Base-by-base conservation (phyloP, 2,329 filamentous ascomycete species). In the Calonectria fujianensis region DNA sequence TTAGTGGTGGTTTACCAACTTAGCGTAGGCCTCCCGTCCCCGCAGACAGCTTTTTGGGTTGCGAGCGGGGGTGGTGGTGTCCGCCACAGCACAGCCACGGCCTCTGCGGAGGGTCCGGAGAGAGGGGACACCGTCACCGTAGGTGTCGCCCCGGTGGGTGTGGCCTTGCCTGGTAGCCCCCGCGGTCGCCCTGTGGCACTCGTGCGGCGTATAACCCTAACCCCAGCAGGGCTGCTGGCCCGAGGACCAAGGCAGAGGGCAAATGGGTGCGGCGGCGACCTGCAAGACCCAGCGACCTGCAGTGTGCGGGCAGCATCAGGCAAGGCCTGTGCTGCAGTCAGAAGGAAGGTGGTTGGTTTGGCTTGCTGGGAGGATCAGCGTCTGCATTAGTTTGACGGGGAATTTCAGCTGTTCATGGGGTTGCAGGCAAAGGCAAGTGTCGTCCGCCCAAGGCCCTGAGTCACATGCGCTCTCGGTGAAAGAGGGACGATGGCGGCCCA, bases 321-420 rank as follows among this genome's bases (percentile, higher is more conserved):
- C 29, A 66, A 37, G 64, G 64, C 41, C 69, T 35, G 65, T 59
- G 37, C 76, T 78, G 75, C 75, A 74, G 76, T 76, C 32, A 61
- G 65, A 68, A 59, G 29, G 39, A 45, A 37, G 37, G 45, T 61
- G 64, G 52, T 74, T 70, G 71, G 37, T 65, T 24, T 48, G 35
- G 72, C 24, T 18, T 67, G 63, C 39, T 45, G 59, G 68, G 35
- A 61, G 75, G 72, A 75, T 77, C 73, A 69, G 72, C 73, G 69
- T 67, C 61, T 69, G 76, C 76, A 79, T 75, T 80, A 75, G 78
- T 66, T 70, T 72, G 69, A 48, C 51, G 74, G 77, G 72, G 69
- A 66, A 74, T 52, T 79, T 80, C 79, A 81, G 79, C 79, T 81
- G 75, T 75, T 74, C 79, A 81, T 81, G 79, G 78, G 63, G 69